phyloP scores from a whole-genome alignment of 2,329 filamentous ascomycete species.

The Botrytis cinerea region DNA sequence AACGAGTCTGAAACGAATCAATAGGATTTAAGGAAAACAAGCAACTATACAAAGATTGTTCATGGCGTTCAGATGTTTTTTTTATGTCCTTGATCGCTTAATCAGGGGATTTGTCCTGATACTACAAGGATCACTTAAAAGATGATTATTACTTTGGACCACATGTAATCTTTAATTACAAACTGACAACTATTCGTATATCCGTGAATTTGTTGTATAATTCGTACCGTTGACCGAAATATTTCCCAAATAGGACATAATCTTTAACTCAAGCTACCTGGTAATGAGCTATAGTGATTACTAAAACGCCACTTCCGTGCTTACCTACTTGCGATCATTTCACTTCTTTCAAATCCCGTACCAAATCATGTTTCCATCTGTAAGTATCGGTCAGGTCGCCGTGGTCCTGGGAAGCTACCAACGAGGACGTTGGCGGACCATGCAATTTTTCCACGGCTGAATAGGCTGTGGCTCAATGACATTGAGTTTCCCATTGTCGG shows the following conservation, averaged over 20 bases:
- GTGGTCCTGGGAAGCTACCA: background rate
- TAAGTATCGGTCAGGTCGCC: background rate
- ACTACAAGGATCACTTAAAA: background rate
- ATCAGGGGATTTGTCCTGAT: background rate
- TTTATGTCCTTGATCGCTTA: conserved; percentile 16
- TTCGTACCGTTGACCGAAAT: background rate
- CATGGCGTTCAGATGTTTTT: background rate
- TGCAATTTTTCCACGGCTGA: background rate
- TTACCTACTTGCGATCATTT: background rate
- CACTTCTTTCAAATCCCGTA: background rate
- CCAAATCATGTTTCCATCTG: background rate
- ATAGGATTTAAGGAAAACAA: background rate
- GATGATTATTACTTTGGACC: background rate
- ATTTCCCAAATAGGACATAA: background rate
- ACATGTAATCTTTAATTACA: background rate
- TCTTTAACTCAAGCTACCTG: background rate
- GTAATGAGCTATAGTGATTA: background rate
- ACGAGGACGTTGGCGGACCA: background rate
- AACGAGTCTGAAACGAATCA: background rate
- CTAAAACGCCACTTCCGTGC: background rate
- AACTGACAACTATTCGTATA: background rate
- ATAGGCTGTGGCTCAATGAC: background rate
- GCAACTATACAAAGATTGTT: background rate
- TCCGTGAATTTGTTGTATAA: background rate
- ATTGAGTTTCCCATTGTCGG: background rate